Conservation (phyloP, 1,284 basidiomycete genomes). For the Caloboletus firmus region DNA sequence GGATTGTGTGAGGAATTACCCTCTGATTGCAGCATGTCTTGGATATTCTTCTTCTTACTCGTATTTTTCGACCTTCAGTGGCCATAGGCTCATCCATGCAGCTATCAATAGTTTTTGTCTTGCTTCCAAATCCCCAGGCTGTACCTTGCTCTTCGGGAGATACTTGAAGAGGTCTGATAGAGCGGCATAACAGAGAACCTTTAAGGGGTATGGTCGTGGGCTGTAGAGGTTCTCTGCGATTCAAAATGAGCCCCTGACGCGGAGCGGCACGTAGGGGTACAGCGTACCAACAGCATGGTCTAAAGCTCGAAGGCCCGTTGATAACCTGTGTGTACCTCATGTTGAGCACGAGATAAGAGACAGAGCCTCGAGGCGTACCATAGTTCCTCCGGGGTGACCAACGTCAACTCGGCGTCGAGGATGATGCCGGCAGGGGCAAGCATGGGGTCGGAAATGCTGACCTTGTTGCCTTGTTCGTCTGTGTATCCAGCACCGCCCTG, state of each 20-base stretch:
- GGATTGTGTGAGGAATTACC: background rate
- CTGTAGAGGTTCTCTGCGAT: constrained; percentile 67
- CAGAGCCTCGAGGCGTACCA: constrained; percentile 48
- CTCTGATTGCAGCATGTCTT: background rate
- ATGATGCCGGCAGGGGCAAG: constrained; percentile 72
- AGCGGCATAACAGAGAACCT: constrained; percentile 65
- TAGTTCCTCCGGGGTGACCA: constrained; percentile 71
- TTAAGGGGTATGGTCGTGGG: constrained; percentile 57
- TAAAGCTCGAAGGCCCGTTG: constrained; percentile 72
- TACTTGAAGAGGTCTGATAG: constrained; percentile 73
- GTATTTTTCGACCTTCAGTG: constrained; percentile 54
- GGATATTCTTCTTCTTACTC: constrained; percentile 37
- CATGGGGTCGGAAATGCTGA: constrained; percentile 50
- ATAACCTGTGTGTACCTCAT: constrained; percentile 52
- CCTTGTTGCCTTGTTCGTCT: constrained; percentile 70
- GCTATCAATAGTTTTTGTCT: constrained; percentile 75
- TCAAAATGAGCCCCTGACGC: background rate
- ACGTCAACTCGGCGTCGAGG: constrained; percentile 74
- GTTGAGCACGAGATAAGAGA: constrained; percentile 16
- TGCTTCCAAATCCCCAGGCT: constrained; percentile 55
- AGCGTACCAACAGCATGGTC: constrained; percentile 73
- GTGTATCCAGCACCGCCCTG: constrained; percentile 72
- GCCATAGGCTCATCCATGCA: constrained; percentile 80
- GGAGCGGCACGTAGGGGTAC: background rate
- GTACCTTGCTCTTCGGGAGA: constrained; percentile 61